Base-by-base conservation (phyloP, 1,284 basidiomycete species). In the Pascua sp. region DNA sequence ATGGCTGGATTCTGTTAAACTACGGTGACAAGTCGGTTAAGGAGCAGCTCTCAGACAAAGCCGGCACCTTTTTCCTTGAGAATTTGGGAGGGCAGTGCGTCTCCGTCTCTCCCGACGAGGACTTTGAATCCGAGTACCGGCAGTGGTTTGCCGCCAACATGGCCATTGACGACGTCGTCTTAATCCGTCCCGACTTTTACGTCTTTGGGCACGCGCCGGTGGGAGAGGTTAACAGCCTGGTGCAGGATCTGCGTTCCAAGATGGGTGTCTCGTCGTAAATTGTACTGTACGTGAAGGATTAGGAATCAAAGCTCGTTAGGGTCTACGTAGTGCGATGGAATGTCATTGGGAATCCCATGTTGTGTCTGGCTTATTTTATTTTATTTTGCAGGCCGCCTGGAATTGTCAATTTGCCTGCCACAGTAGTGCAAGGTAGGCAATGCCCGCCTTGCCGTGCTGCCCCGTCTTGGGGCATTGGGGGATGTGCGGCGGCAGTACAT, bases 1-100 rank as follows among this genome's bases (percentile, higher is more conserved):
- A 55, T 40, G 58, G 58, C 15, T 59, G 58, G 58, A 42, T 46
- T n/a, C 54, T 59, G n/a, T 18, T 59, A n/a, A 59, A 36, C 47
- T 9, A 32, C 10, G 51, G 56, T 9, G 24, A 40, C 39, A 32
- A 44, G 24, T 16, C 42, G 8, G 37, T 17, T 0, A 41, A 50
- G 44, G 2, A 10, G 2, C 12, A 24, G 1, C 43, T 59, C 4
- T 52, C 57, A 1, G 46, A 4, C 17, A 37, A 37, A 39, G 5
- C 53, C 1, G 39, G 50, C 7, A 10, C 1, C 1, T 59, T 59
- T 43, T 55, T 59, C 15, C 8, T 39, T 10, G 47, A 49, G 4
- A 17, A 2, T 2, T 44, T 59, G 2, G 38, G 39, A 1, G 57
- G 57, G 17, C 45, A 48, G 47, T 46, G 46, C 15, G 53, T 53